Percentiles rank a stretch among this genome's conserved stretches.
Conservation (phyloP, 2,329 filamentous ascomycete species). For the Scytalidium lignicola region DNA sequence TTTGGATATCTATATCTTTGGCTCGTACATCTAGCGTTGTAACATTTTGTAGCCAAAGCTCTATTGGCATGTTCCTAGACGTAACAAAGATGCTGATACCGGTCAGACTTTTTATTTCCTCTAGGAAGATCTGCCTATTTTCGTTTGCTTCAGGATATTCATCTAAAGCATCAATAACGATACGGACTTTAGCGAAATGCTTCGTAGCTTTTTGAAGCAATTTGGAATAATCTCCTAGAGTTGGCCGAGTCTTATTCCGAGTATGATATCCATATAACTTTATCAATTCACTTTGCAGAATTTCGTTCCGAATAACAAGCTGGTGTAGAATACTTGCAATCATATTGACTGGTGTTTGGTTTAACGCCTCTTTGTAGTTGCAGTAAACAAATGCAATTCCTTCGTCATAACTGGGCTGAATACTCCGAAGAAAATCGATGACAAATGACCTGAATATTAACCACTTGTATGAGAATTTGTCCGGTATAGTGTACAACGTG, state of each 20-base stretch:
- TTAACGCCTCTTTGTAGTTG: not conserved
- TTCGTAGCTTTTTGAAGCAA: constrained; percentile 1
- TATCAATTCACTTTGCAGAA: not conserved
- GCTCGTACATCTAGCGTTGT: not conserved
- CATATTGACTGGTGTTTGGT: not conserved
- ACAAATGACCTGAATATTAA: not conserved
- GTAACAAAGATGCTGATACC: not conserved
- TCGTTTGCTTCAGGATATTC: not conserved
- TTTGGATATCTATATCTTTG: not conserved
- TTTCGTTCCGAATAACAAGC: not conserved
- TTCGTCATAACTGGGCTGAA: no score
- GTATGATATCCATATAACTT: not conserved
- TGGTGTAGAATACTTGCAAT: not conserved
- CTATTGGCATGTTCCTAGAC: not conserved
- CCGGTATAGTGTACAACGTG: not conserved
- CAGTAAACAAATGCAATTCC: not conserved
- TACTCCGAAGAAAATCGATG: not conserved
- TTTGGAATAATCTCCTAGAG: constrained; percentile 8
- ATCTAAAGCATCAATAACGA: not conserved
- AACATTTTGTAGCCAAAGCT: not conserved
- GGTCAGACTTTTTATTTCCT: not conserved
- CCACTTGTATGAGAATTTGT: not conserved
- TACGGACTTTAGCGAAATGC: not conserved
- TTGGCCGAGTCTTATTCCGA: not conserved
- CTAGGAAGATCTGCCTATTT: not conserved